Evolutionary conservation across 371 early-diverging fungal genomes (phyloP), one percentile per base, ranked within the genome.

Genomic region (Mucor piriformis): DNA sequence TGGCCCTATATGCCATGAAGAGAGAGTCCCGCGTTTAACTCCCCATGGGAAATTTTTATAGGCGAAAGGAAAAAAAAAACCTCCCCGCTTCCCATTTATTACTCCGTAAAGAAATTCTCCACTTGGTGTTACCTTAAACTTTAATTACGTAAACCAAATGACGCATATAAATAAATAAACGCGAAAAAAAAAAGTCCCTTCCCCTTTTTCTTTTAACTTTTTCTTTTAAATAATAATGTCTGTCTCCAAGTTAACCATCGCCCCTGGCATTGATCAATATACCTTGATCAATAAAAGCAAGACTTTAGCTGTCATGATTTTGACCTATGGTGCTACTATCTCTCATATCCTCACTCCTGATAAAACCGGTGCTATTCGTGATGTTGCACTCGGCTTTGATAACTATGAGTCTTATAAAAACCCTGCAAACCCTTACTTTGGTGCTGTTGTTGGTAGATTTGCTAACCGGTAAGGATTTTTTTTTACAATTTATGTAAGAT

Each of bases 381-480:
- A 80, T 50, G 72, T 80, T 38, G 70, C 52, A 4, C 70, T 80
- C 56, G 81, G 81, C 13, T 80, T 73, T 54, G 81, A 80, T 49
- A 60, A 73, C 38, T 73, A 61, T 57, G 76, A 80, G 35, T 54
- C 58, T 25, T 80, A 80, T 54, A 71, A 71, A 20, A 47, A 67
- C 6, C 58, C 73, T n/a, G 33, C 59, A 5, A 77, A 80, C 43
- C 77, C 74, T 38, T 80, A 71, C 29, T 77, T 77, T 63, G 81
- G 81, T 40, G 77, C 81, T 34, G 47, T 73, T 27, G 60, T 80
- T n/a, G 81, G 81, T 43, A 73, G 81, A 44, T 80, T 57, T 49
- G 81, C 72, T n/a, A 80, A 80, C 61, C 69, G 79, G 78, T 77
- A 72, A 66, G 32, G 16, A 15, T n/a, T n/a, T n/a, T n/a, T n/a